phyloP scores from a whole-genome alignment of 2,329 filamentous ascomycete genomes.

The Gaeumannomyces sp. region DNA sequence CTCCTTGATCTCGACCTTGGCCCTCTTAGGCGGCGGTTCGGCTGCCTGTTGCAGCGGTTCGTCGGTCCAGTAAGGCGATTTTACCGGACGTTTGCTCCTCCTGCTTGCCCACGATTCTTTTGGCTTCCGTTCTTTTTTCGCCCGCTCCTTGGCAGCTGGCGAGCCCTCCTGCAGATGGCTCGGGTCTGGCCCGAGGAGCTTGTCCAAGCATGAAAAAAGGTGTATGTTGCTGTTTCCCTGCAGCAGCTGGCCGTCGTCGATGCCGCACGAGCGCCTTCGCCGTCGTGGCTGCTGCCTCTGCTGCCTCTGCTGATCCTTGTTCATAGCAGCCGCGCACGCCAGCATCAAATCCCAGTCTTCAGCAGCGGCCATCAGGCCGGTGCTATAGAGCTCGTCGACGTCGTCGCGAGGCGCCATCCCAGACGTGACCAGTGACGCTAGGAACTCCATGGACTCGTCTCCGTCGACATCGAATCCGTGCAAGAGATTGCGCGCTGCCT shows the following conservation, averaged over 20 bases:
- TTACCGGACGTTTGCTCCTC: not conserved
- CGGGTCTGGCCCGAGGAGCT: not conserved
- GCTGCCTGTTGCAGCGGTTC: not conserved
- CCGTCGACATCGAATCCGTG: slow-evolving; percentile 26
- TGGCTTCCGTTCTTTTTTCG: not conserved
- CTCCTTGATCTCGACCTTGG: not conserved
- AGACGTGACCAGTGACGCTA: slow-evolving; percentile 20
- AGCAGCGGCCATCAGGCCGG: slow-evolving; percentile 25
- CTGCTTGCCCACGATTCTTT: not conserved
- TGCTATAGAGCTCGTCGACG: slow-evolving; percentile 19
- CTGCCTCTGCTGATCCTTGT: slow-evolving; percentile 13
- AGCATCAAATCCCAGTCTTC: slow-evolving; percentile 30
- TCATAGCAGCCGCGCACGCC: slow-evolving; percentile 24
- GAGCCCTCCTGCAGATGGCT: not conserved
- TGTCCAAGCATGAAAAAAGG: slow-evolving; percentile 7
- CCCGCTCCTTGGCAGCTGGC: not conserved
- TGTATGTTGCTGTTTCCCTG: not conserved
- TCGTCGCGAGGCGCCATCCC: slow-evolving; percentile 20
- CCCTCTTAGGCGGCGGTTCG: not conserved
- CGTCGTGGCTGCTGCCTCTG: not conserved
- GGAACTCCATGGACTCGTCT: slow-evolving; percentile 22
- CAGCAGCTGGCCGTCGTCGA: not conserved
- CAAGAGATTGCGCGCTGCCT: slow-evolving; percentile 22
- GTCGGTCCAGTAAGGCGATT: slow-evolving; percentile 11
- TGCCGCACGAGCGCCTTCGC: not conserved